Evolutionary conservation across 2,329 filamentous ascomycete genomes (phyloP), one percentile per base, ranked within the genome.

Genomic region (Pseudogymnoascus sp.): DNA sequence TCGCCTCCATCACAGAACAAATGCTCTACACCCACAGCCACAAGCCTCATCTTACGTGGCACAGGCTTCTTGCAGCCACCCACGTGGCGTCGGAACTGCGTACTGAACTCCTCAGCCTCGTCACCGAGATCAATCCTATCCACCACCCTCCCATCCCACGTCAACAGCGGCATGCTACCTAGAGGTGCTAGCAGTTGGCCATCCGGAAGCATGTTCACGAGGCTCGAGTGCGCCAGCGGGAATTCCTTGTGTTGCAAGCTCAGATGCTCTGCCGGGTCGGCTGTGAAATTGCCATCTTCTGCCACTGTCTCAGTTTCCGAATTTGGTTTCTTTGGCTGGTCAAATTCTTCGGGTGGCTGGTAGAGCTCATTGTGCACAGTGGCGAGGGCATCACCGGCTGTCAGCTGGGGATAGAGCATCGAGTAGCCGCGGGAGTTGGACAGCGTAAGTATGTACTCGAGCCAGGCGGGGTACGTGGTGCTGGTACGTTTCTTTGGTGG

Each of bases 291-390:
- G 15, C 48, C 60, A 21, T 71, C 70, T 2, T 58, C 60, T n/a
- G 33, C 21, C 12, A 35, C 58, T 1, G 61, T 9, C 4, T 63
- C 60, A n/a, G 44, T 13, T 41, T 59, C 59, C 69, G 62, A 21
- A 21, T 21, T 21, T 31, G 63, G 61, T 59, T 67, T 41, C 64
- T 63, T 21, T 72, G 68, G 8, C 68, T 62, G 10, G 58, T 42
- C 68, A 64, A 83, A 86, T 69, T 87, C 92, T 73, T 96, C 91
- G 0, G 92, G 92, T 1, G 80, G 71, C 39, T 84, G 82, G 63
- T 85, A 86, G 4, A 95, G 76, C 66, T 97, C 92, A 64, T 82
- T 84, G 73, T 97, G 92, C 0, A 93, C 77, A 0, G 86, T 89
- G n/a, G 85, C 84, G 10, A 96, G 76, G 4, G 83, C 62, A 8